Evolutionary conservation across 768 basidiomycete species (phyloP), one percentile per base, ranked within the genome.

Genomic region (Tephrocybe sp.): DNA sequence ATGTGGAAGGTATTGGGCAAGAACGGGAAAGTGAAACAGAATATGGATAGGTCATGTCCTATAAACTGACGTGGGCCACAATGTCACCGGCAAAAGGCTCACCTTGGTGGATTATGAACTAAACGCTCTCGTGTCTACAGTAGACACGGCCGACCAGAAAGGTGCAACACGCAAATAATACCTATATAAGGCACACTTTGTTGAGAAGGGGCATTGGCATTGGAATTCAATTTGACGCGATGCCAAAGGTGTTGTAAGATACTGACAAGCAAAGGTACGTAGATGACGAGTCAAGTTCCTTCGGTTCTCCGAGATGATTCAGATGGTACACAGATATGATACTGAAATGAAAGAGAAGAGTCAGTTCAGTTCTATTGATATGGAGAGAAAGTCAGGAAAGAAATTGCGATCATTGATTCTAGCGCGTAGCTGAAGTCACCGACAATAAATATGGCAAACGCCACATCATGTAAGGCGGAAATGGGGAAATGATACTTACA

Each of bases 361-460:
- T 10, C 24, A 39, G 22, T 42, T 10, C 24, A 30, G 27, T 38
- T 45, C 40, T 13, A 54, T 25, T n/a, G 39, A 48, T 43, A 33
- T 34, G 4, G 22, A 50, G 13, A 34, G 15, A 34, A 34, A 34
- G 52, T 83, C 82, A 83, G 78, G 54, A 57, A 70, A 65, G n/a
- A 65, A 52, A 41, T 68, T 80, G 72, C 65, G 70, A 78, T 84
- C 83, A 83, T 64, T 55, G 44, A 40, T 57, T 49, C 47, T 54
- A 56, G 36, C 38, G 42, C 30, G 27, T 49, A 29, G 52, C 34
- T 68, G 64, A 57, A 57, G 66, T 83, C 82, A 81, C 71, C 69
- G 82, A 86, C 83, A 87, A 86, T 84, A 87, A 84, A 86, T 86
- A 76, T 56, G 68, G 71, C 67, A 61, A 58, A 56, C 55, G 58